Evolutionary conservation across 1,284 basidiomycete species (phyloP).

Genomic region (Microbotryum saponariae): DNA sequence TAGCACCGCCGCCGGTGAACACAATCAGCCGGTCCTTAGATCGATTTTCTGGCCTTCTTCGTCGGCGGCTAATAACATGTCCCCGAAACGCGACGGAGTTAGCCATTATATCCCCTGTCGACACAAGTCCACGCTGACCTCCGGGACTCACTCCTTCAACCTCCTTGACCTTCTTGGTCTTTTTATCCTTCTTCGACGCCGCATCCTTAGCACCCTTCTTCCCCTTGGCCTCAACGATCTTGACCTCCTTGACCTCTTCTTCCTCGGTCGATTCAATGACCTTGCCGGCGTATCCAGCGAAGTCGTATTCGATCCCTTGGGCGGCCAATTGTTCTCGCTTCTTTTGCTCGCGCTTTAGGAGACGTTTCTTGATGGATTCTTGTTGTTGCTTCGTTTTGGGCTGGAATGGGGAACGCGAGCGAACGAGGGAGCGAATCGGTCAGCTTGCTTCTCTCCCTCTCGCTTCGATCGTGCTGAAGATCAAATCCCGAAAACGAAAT

Average conservation of each 20-base stretch:
- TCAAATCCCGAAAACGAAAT: not conserved
- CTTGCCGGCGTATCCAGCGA: slow-evolving; percentile 50
- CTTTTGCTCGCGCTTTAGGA: slow-evolving; percentile 68
- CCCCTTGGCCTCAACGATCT: not conserved
- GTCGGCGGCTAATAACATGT: slow-evolving; percentile 15
- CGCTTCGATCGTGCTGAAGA: too few species aligned
- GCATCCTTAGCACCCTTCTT: slow-evolving; percentile 14
- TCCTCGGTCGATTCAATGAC: slow-evolving; percentile 11
- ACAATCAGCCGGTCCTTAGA: not conserved
- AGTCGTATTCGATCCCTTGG: slow-evolving; percentile 82
- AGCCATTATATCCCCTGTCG: too few species aligned
- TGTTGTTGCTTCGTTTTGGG: slow-evolving; percentile 66
- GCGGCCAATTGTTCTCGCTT: slow-evolving; percentile 71
- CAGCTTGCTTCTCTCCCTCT: too few species aligned
- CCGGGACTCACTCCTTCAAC: slow-evolving; percentile 10
- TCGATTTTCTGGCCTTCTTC: slow-evolving; percentile 30
- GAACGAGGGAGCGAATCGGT: not conserved
- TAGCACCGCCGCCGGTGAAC: too few species aligned
- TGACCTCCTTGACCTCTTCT: slow-evolving; percentile 7
- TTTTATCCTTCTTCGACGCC: slow-evolving; percentile 17
- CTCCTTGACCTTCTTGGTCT: slow-evolving; percentile 24
- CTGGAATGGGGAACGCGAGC: slow-evolving; percentile 44
- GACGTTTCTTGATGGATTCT: slow-evolving; percentile 56
- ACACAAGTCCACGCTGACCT: not conserved
- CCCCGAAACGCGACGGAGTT: too few species aligned